Conservation (phyloP, 2,329 filamentous ascomycete genomes). For the Calycina herbarum region DNA sequence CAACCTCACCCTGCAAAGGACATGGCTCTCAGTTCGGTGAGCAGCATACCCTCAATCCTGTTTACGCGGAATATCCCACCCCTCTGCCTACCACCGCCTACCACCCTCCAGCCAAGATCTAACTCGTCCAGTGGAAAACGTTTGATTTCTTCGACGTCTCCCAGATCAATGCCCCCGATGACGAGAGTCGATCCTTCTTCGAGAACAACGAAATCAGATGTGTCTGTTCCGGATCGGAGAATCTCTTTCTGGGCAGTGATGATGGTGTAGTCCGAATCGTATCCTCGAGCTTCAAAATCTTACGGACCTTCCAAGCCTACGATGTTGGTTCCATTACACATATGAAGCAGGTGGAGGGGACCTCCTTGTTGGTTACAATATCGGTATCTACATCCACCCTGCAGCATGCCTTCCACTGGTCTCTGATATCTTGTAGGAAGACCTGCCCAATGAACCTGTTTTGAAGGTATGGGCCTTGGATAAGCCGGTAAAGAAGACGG, state of each 20-base stretch:
- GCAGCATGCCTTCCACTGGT: neutral
- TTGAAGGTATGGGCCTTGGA: slow-evolving; percentile 98
- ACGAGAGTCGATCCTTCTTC: slow-evolving; percentile 75
- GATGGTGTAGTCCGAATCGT: slow-evolving; percentile 88
- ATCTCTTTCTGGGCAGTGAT: slow-evolving; percentile 82
- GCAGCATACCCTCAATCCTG: slow-evolving; percentile 5
- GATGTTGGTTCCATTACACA: slow-evolving; percentile 79
- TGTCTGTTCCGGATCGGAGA: slow-evolving; percentile 83
- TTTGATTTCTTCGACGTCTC: slow-evolving; percentile 99
- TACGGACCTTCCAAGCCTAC: slow-evolving; percentile 84
- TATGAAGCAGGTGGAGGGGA: slow-evolving; percentile 88
- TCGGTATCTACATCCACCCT: slow-evolving; percentile 47
- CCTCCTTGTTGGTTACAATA: slow-evolving; percentile 80
- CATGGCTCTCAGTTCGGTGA: slow-evolving; percentile 27
- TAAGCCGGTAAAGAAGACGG: slow-evolving; percentile 91
- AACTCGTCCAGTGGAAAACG: slow-evolving; percentile 75
- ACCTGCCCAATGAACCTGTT: slow-evolving; percentile 81
- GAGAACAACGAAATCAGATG: slow-evolving; percentile 81
- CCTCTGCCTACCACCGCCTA: neutral
- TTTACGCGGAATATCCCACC: neutral
- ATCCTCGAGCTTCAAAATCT: slow-evolving; percentile 81
- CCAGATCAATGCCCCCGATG: slow-evolving; percentile 74
- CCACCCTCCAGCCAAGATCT: slow-evolving; percentile 9
- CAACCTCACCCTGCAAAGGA: neutral
- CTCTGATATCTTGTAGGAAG: slow-evolving; percentile 60